Evolutionary conservation across 768 basidiomycete species (phyloP).

Genomic region (Macrolepiota fuliginosa): DNA sequence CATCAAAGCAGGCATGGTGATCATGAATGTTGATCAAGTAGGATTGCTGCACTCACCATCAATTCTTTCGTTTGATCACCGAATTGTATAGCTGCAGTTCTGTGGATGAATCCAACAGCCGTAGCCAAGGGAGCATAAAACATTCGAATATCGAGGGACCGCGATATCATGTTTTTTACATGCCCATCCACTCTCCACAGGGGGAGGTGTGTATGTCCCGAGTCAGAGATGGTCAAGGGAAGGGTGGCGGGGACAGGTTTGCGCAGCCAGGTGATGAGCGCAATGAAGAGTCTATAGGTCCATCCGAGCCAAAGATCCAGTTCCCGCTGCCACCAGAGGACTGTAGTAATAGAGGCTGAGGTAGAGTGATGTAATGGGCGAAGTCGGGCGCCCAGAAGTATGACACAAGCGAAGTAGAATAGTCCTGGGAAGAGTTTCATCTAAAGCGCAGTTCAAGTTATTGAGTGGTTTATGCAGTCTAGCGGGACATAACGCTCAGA

Average conservation of each 20-base stretch:
- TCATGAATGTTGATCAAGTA: neutral
- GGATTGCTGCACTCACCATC: neutral
- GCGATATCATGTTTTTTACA: neutral
- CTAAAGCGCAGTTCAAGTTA: neutral
- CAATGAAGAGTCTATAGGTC: neutral
- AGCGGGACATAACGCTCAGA: neutral
- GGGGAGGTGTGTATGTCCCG: neutral
- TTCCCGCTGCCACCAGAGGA: conserved; percentile 8
- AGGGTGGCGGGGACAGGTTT: neutral
- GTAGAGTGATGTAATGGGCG: conserved; percentile 8
- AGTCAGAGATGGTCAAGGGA: neutral
- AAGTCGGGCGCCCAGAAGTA: conserved; percentile 16
- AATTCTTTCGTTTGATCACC: neutral
- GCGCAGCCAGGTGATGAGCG: neutral
- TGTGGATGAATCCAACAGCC: neutral
- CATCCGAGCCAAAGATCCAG: conserved; percentile 3
- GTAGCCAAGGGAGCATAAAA: neutral
- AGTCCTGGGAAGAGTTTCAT: conserved; percentile 17
- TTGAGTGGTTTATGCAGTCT: too few species aligned
- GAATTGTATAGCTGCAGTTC: neutral
- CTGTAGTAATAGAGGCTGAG: neutral
- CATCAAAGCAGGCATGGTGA: neutral
- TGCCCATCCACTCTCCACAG: neutral
- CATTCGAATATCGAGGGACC: neutral
- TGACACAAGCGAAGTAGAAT: conserved; percentile 18